Conservation (phyloP, 202 grass and related monocot species). For the Digitaria exilis region DNA sequence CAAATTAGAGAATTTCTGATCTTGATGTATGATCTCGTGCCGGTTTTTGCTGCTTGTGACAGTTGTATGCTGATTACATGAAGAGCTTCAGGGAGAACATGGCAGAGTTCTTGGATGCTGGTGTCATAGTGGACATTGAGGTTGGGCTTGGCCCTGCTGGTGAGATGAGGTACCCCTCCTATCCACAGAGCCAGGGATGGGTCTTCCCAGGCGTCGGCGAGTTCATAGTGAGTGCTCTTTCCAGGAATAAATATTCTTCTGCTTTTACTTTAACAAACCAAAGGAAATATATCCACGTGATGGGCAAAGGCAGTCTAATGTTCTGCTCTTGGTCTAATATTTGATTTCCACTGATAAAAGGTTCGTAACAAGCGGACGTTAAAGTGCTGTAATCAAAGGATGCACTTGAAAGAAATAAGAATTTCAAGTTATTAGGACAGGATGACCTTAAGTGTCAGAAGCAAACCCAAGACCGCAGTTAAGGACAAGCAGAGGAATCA, state of each 20-base stretch:
- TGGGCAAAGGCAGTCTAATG: slow-evolving; percentile 12
- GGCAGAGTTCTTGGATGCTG: slow-evolving; percentile 70
- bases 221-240: slow-evolving; percentile 72
- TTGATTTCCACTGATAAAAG: neutral
- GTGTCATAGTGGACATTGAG: slow-evolving; percentile 82
- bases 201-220: slow-evolving; percentile 84
- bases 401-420: neutral
- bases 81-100: slow-evolving; percentile 85
- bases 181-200: slow-evolving; percentile 74
- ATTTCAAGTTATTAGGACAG: neutral
- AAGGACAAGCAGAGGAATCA: neutral
- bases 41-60: slow-evolving; percentile 13
- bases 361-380: neutral
- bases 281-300: slow-evolving; percentile 4
- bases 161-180: slow-evolving; percentile 92
- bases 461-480: neutral
- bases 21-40: neutral
- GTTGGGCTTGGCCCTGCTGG: slow-evolving; percentile 88
- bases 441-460: slow-evolving; percentile 11
- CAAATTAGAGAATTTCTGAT: neutral
- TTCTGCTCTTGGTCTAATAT: neutral
- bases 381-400: slow-evolving; percentile 14
- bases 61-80: slow-evolving; percentile 95
- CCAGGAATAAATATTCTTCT: neutral
- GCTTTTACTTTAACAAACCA: neutral